Percentiles rank a stretch among this genome's conserved stretches.
Conservation (phyloP, 2,329 filamentous ascomycete genomes). For the Ophiostoma himal-ulmi region DNA sequence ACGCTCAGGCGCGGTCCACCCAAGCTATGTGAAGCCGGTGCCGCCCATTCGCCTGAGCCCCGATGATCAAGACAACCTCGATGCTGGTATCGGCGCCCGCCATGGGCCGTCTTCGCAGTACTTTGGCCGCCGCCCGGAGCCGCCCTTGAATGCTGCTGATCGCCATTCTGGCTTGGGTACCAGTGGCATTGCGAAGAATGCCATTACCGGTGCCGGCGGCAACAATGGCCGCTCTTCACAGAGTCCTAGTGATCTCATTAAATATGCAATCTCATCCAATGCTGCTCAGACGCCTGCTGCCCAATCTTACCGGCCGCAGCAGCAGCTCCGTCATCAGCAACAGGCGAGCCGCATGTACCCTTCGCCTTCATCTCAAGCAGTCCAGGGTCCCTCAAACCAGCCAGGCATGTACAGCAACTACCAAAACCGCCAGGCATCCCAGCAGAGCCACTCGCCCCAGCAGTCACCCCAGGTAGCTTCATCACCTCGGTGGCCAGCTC, state of each 20-base stretch:
- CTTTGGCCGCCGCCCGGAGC: background rate
- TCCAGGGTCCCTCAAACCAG: background rate
- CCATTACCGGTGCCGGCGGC: background rate
- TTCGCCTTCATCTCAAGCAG: background rate
- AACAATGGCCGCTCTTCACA: background rate
- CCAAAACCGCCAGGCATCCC: background rate
- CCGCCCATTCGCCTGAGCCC: background rate
- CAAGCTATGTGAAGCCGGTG: background rate
- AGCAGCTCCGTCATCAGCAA: background rate
- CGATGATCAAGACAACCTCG: background rate
- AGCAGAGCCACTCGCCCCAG: slow-evolving; percentile 1
- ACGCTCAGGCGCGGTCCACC: background rate
- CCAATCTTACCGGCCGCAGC: background rate
- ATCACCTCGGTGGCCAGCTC: background rate
- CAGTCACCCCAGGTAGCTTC: background rate
- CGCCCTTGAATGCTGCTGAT: background rate
- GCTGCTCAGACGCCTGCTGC: background rate
- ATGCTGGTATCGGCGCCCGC: background rate
- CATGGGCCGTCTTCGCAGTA: background rate
- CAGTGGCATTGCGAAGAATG: no score
- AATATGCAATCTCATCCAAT: background rate
- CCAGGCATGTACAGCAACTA: background rate
- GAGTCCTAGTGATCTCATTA: background rate
- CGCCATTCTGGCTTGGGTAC: background rate
- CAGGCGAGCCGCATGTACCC: background rate